Evolutionary conservation across 2,329 filamentous ascomycete genomes (phyloP).

Genomic region (Fusarium concolor): DNA sequence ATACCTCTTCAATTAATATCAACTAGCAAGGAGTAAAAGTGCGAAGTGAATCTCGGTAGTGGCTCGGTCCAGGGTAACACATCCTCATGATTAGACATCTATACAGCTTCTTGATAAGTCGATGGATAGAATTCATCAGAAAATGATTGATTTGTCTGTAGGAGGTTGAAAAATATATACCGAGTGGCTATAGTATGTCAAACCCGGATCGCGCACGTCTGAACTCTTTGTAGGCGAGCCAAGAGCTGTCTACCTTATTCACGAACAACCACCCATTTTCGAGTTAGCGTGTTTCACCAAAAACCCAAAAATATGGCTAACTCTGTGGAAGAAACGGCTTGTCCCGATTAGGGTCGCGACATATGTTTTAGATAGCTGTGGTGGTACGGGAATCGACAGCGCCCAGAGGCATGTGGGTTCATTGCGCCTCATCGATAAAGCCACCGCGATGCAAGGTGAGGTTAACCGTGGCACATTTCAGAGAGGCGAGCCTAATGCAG

Average conservation of each 20-base stretch:
- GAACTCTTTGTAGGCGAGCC: not conserved
- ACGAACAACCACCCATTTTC: not conserved
- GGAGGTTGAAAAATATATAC: too few relatives aligned
- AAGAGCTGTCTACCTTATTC: not conserved
- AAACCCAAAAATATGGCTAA: not conserved
- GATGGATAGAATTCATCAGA: not conserved
- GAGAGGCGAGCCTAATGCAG: constrained; percentile 16
- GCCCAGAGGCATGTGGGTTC: not conserved
- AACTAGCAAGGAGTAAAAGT: not conserved
- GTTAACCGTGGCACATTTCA: constrained; percentile 5
- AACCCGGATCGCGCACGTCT: not conserved
- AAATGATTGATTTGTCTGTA: not conserved
- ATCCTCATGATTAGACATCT: not conserved
- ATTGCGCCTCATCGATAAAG: constrained; percentile 12
- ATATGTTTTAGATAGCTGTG: constrained; percentile 16
- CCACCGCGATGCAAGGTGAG: constrained; percentile 9
- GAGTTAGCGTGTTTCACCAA: constrained; percentile 10
- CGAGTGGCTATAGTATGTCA: too few relatives aligned
- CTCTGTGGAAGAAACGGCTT: not conserved
- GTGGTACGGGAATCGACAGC: constrained; percentile 23
- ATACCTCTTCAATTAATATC: not conserved
- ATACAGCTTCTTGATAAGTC: not conserved
- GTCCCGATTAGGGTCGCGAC: constrained; percentile 2
- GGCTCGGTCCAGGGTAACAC: not conserved
- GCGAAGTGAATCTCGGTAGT: not conserved